These are phyloP conservation scores for Alternaria angustiovoidea DNA, from an alignment of 2,329 filamentous ascomycete genomes.

Conservation along the genomic window DNA sequence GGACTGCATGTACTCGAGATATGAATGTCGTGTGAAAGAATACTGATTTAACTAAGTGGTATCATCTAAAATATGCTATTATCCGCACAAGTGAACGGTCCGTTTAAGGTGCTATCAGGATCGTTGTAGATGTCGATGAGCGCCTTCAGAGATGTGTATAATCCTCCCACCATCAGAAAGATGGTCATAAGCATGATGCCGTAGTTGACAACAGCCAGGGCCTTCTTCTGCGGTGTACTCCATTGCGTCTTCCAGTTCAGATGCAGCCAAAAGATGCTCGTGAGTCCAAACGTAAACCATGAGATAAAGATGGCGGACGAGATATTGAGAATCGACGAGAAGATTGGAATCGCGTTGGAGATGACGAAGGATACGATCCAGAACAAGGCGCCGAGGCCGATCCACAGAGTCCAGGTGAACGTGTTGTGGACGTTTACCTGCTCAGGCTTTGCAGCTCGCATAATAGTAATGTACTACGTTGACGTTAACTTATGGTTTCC, in stretches of 20 bases:
- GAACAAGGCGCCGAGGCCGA: conserved; percentile 62
- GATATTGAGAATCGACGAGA: conserved; percentile 70
- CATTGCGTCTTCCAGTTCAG: conserved; percentile 53
- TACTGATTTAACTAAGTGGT: background rate
- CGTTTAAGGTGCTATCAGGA: conserved; percentile 33
- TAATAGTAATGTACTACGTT: conserved; percentile 66
- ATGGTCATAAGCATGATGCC: conserved; percentile 49
- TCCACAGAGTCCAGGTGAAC: conserved; percentile 67
- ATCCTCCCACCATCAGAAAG: conserved; percentile 36
- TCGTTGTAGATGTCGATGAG: conserved; percentile 41
- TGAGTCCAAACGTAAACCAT: conserved; percentile 68
- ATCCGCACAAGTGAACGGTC: conserved; percentile 41
- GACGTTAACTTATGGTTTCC: background rate
- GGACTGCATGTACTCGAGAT: background rate
- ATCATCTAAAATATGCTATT: conserved; percentile 39
- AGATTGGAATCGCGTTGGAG: conserved; percentile 59
- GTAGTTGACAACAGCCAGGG: conserved; percentile 56
- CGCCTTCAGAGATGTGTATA: conserved; percentile 39
- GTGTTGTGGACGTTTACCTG: conserved; percentile 55
- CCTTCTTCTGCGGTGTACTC: conserved; percentile 50
- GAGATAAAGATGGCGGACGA: conserved; percentile 66
- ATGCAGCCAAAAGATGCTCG: conserved; percentile 57
- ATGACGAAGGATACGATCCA: conserved; percentile 64
- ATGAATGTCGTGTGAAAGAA: background rate
- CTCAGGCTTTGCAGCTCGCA: conserved; percentile 51